Conservation (phyloP, 2,329 filamentous ascomycete genomes). For the Macrophomina pseudophaseolina region DNA sequence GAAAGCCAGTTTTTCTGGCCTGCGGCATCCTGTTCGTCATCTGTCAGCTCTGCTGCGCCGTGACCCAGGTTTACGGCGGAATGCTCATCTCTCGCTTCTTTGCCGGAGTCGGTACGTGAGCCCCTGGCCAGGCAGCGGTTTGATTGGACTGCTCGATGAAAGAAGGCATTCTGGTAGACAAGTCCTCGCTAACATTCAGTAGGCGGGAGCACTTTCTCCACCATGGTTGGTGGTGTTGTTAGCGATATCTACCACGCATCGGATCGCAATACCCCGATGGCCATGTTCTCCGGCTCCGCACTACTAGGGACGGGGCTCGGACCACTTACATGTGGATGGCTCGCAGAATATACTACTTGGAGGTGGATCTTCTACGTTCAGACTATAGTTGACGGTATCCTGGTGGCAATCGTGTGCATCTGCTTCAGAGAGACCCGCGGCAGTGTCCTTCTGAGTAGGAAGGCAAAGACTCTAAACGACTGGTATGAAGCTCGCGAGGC, state of each 20-base stretch:
- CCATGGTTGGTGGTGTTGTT: slow-evolving; percentile 91
- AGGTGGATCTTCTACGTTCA: slow-evolving; percentile 92
- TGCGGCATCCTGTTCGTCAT: slow-evolving; percentile 74
- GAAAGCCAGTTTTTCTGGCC: slow-evolving; percentile 78
- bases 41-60: slow-evolving; percentile 74
- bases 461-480: slow-evolving; percentile 73
- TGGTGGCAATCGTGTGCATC: slow-evolving; percentile 68
- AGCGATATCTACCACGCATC: slow-evolving; percentile 81
- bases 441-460: slow-evolving; percentile 76
- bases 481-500: slow-evolving; percentile 79
- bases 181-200: background rate
- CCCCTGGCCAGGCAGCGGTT: background rate
- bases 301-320: slow-evolving; percentile 81
- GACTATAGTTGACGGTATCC: slow-evolving; percentile 67
- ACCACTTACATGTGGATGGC: slow-evolving; percentile 71
- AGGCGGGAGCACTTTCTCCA: slow-evolving; percentile 78
- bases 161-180: background rate
- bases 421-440: slow-evolving; percentile 84
- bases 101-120: slow-evolving; percentile 60
- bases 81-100: slow-evolving; percentile 79
- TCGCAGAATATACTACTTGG: slow-evolving; percentile 72
- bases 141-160: background rate
- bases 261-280: slow-evolving; percentile 87
- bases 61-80: slow-evolving; percentile 71
- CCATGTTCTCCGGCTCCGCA: slow-evolving; percentile 79